A percentile compares a stretch with the other conserved stretches of the same genome.
Evolutionary conservation across 495 filamentous ascomycete genomes (phyloP).

Genomic region (Aspergillus steynii): DNA sequence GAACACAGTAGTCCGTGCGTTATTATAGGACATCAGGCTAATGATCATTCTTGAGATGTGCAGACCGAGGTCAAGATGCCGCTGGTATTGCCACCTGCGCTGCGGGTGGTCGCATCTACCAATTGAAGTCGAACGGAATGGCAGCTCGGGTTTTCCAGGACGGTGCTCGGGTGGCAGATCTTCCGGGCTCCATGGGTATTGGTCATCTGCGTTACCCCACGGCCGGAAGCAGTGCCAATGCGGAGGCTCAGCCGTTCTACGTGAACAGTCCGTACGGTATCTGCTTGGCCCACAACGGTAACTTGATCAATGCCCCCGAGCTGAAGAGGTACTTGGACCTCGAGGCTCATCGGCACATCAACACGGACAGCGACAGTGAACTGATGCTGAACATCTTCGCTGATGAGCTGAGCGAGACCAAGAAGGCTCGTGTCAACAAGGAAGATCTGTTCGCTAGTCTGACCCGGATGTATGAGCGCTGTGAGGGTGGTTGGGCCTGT

Average conservation of each 20-base stretch:
- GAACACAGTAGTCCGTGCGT: neutral
- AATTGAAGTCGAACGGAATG: conserved; percentile 92
- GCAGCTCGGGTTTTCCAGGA: conserved; percentile 84
- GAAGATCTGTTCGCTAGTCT: conserved; percentile 85
- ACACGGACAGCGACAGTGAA: conserved; percentile 94
- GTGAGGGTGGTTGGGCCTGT: conserved; percentile 83
- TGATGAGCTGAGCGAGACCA: conserved; percentile 90
- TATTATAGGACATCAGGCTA: neutral
- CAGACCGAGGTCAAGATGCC: conserved; percentile 82
- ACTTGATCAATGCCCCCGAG: conserved; percentile 88
- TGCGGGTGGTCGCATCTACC: conserved; percentile 76
- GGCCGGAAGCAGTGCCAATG: conserved; percentile 74
- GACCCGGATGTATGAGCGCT: conserved; percentile 71
- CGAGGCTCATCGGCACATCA: conserved; percentile 92
- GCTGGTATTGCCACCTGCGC: conserved; percentile 81
- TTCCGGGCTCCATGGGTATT: conserved; percentile 88
- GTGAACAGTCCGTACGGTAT: conserved; percentile 89
- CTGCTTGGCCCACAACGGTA: conserved; percentile 77
- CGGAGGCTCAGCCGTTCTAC: conserved; percentile 74
- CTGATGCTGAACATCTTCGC: conserved; percentile 95
- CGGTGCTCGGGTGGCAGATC: conserved; percentile 70
- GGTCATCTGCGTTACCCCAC: conserved; percentile 91
- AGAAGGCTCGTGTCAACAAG: conserved; percentile 89
- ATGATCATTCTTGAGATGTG: neutral
- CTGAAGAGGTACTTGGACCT: conserved; percentile 78